Conservation (phyloP, 2,329 filamentous ascomycete species). For the Erysiphe pulchra region DNA sequence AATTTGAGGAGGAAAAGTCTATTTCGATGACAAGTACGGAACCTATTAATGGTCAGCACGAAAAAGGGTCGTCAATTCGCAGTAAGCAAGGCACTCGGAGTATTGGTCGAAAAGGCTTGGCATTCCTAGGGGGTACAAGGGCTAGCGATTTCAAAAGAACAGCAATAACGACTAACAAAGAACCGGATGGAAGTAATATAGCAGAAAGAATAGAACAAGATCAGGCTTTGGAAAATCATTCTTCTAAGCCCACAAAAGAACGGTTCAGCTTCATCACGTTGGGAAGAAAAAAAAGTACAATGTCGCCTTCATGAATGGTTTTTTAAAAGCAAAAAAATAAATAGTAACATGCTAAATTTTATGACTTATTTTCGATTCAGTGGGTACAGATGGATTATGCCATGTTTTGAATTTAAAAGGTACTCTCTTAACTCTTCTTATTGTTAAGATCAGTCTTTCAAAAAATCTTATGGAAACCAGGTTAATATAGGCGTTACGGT, state of each 20-base stretch:
- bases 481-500: no score
- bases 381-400: no score
- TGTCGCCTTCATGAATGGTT: conserved; percentile 14
- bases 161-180: not conserved
- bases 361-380: no score
- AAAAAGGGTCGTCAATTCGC: conserved; percentile 16
- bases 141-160: conserved; percentile 8
- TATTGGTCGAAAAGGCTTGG: conserved; percentile 48
- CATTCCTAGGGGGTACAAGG: conserved; percentile 30
- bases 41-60: conserved; percentile 5
- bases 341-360: no score
- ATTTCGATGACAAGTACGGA: not conserved
- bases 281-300: conserved; percentile 45
- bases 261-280: conserved; percentile 36
- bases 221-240: conserved; percentile 16
- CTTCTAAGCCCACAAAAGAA: conserved; percentile 26
- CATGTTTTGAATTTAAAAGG: no score
- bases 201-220: conserved; percentile 8
- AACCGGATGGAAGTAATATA: conserved; percentile 4
- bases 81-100: conserved; percentile 53
- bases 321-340: not conserved
- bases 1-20: conserved; percentile 24
- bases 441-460: no score
- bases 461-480: no score
- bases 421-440: no score